These are phyloP conservation scores for Cyphellophora attinorum DNA, from an alignment of 2,329 filamentous ascomycete genomes.

Conservation along the genomic window DNA sequence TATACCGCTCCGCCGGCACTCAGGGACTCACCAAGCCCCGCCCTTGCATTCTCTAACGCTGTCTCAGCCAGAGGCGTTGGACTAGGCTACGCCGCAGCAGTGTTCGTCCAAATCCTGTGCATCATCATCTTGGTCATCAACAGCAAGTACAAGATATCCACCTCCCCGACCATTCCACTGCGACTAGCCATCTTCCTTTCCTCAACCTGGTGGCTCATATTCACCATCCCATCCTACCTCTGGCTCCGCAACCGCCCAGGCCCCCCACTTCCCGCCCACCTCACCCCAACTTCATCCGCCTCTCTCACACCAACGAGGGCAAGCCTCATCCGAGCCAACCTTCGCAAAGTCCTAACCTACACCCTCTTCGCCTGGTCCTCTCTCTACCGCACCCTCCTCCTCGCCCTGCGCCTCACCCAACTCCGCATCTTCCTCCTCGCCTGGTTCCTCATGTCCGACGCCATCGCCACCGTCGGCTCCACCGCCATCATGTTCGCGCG, in stretches of 20 bases:
- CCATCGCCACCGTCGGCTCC: constrained; percentile 80
- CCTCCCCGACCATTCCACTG: constrained; percentile 67
- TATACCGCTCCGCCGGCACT: neutral
- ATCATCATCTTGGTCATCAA: constrained; percentile 60
- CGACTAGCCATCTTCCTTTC: constrained; percentile 73
- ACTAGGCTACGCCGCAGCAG: constrained; percentile 74
- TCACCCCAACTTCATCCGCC: neutral
- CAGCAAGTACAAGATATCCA: constrained; percentile 39
- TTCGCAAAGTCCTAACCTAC: neutral
- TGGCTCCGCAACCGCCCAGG: constrained; percentile 78
- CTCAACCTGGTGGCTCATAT: constrained; percentile 78
- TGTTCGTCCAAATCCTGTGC: constrained; percentile 71
- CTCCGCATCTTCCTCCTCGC: constrained; percentile 72
- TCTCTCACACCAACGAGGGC: no score
- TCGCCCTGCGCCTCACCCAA: constrained; percentile 62
- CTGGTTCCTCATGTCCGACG: constrained; percentile 87
- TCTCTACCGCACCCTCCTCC: constrained; percentile 40
- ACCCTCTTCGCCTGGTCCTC: constrained; percentile 26
- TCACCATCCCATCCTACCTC: constrained; percentile 71
- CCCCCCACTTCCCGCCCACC: constrained; percentile 43
- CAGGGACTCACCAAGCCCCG: constrained; percentile 45
- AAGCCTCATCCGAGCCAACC: neutral
- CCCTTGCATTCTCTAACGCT: constrained; percentile 71
- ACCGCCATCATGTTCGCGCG: constrained; percentile 90
- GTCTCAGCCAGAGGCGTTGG: constrained; percentile 84